Conservation (phyloP, 768 basidiomycete species). For the Termitomyces sp. region DNA sequence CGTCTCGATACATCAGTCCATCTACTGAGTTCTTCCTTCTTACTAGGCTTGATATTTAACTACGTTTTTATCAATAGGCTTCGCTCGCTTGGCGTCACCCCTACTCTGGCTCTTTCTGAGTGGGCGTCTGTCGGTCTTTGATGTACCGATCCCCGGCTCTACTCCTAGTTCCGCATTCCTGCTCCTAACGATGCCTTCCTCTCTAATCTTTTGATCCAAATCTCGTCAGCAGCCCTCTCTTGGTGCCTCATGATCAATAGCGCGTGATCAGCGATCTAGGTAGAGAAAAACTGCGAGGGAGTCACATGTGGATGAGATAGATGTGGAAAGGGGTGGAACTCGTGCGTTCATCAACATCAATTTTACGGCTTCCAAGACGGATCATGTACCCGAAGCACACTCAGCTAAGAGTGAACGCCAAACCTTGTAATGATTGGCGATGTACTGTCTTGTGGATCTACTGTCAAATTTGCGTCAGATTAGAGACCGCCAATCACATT, state of each 20-base stretch:
- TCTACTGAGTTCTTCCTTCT: neutral
- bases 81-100: neutral
- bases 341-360: neutral
- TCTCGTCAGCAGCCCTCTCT: constrained; percentile 1
- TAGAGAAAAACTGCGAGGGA: neutral
- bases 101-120: neutral
- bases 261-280: neutral
- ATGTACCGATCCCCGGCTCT: neutral
- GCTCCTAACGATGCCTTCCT: neutral
- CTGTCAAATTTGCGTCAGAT: neutral
- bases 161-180: neutral
- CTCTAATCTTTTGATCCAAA: neutral
- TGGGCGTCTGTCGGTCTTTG: constrained; percentile 1
- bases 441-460: neutral
- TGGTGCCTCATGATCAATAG: constrained; percentile 2
- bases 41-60: no score
- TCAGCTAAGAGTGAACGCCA: neutral
- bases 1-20: no score
- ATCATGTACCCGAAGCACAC: neutral
- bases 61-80: neutral
- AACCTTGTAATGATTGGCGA: neutral
- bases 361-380: neutral
- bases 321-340: neutral
- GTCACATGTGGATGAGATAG: neutral
- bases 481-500: neutral